Conservation (phyloP, 768 basidiomycete species). For the Coprinopsis sp. region DNA sequence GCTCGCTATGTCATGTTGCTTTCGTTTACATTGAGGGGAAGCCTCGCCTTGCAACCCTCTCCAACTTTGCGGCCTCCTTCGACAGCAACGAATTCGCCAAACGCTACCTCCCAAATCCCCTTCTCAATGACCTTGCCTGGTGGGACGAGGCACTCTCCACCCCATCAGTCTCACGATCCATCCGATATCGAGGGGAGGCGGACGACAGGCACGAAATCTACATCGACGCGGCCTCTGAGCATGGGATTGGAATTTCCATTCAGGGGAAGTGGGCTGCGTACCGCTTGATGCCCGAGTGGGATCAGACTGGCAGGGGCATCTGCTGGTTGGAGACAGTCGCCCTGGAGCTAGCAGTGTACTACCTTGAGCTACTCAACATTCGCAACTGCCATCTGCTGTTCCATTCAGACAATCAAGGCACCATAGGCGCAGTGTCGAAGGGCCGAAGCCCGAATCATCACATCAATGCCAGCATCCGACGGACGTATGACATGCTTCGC, state of each 20-base stretch:
- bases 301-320: slow-evolving; percentile 3
- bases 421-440: slow-evolving; percentile 27
- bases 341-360: slow-evolving; percentile 18
- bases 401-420: slow-evolving; percentile 32
- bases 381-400: slow-evolving; percentile 18
- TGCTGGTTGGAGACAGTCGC: slow-evolving; percentile 25
- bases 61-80: slow-evolving; percentile 17
- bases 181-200: slow-evolving; percentile 5
- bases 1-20: slow-evolving; percentile 26
- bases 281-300: slow-evolving; percentile 13
- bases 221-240: slow-evolving; percentile 31
- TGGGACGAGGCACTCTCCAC: slow-evolving; percentile 6
- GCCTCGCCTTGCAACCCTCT: slow-evolving; percentile 18
- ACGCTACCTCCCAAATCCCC: neutral
- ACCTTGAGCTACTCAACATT: slow-evolving; percentile 6
- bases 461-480: slow-evolving; percentile 25
- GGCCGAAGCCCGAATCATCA: slow-evolving; percentile 26
- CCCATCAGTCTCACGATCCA: neutral
- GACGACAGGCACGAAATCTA: no score
- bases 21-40: slow-evolving; percentile 22
- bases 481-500: slow-evolving; percentile 10
- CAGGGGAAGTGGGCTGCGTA: slow-evolving; percentile 26
- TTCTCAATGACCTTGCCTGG: neutral
- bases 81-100: neutral
- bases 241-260: slow-evolving; percentile 34